phyloP scores from a whole-genome alignment of 192 early-diverging fungal genomes.

The Phycomyces nitens region DNA sequence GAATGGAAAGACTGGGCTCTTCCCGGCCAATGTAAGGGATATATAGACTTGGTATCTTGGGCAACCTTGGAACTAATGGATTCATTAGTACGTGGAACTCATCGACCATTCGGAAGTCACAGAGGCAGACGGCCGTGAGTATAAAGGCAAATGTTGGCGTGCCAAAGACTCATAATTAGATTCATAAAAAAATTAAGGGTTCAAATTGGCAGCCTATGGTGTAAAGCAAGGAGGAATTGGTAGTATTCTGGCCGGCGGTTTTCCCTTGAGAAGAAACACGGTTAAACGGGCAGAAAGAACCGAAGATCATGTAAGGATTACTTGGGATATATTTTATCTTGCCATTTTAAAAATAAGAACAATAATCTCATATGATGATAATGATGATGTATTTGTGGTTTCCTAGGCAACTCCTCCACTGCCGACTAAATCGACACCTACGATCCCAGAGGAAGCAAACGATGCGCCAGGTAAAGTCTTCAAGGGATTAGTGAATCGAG shows the following conservation, averaged over 20 bases:
- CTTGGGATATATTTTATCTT: too few species aligned
- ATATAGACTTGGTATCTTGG: slow-evolving; percentile 27
- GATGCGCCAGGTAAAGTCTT: too few species aligned
- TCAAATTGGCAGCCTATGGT: slow-evolving; percentile 70
- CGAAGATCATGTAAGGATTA: background rate
- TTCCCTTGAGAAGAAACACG: slow-evolving; percentile 57
- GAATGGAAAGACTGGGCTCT: slow-evolving; percentile 62
- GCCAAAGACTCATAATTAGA: background rate
- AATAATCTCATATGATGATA: too few species aligned
- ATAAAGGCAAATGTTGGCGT: background rate
- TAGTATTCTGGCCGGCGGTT: slow-evolving; percentile 66
- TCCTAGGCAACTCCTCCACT: too few species aligned
- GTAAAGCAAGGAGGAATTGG: slow-evolving; percentile 76
- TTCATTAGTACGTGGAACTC: slow-evolving; percentile 5
- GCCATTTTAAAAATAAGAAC: too few species aligned
- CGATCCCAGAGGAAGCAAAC: too few species aligned
- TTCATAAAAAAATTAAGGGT: slow-evolving; percentile 23
- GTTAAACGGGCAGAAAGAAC: background rate
- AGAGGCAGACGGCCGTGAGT: slow-evolving; percentile 11
- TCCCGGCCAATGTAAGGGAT: slow-evolving; percentile 54
- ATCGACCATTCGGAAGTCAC: slow-evolving; percentile 3
- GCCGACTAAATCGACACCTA: too few species aligned
- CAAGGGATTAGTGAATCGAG: too few species aligned
- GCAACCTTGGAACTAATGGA: too few species aligned
- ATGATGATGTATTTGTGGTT: too few species aligned